Base-by-base conservation (phyloP, 2,329 filamentous ascomycete genomes). In the Neophaeococcomyces mojaviensis region DNA sequence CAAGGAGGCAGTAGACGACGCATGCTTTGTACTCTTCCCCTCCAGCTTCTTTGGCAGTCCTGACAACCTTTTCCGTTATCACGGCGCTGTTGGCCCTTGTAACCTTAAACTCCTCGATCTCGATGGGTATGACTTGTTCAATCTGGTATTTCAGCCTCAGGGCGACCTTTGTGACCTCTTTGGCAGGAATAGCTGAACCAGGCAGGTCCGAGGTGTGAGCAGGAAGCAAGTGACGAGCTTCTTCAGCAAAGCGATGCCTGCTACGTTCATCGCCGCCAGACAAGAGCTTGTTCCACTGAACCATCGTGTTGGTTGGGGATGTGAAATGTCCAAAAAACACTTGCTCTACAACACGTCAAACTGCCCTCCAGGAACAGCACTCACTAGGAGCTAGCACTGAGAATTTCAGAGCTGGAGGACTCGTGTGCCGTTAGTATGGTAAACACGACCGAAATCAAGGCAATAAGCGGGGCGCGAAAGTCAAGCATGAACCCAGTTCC, bases 61-160 rank as follows among this genome's bases (percentile, higher is more conserved):
- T 68, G 51, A 97, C 68, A 12, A 98, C 92, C 49, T 79, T 77
- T 2, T 70, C 69, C 0, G 88, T 96, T 61, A 98, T 88, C 63
- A 98, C 74, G 37, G 80, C 78, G 65, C 87, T 94, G 66, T 97
- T 88, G 2, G 90, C 80, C 41, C 75, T 76, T 3, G 85, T 92
- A 60, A 98, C 74, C 46, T 78, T 71, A 4, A 73, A 73, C 60
- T 86, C 80, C 48, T 92, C 83, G 32, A 98, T 74, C 65, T 98
- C 92, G 69, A 87, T 96, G 1, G 90, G 86, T 20, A 98, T 79
- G 46, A 88, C 83, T 62, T 88, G 79, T 66, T 95, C 88, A 58
- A 98, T 81, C 56, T 95, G 81, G 62, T 94, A 88, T 58, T 90
- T 94, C 53, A 98, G 73, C 47, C 88, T 86, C 13, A 98, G 77